Base-by-base conservation (phyloP, 805 yeast genomes). In the Starmerella geochares region DNA sequence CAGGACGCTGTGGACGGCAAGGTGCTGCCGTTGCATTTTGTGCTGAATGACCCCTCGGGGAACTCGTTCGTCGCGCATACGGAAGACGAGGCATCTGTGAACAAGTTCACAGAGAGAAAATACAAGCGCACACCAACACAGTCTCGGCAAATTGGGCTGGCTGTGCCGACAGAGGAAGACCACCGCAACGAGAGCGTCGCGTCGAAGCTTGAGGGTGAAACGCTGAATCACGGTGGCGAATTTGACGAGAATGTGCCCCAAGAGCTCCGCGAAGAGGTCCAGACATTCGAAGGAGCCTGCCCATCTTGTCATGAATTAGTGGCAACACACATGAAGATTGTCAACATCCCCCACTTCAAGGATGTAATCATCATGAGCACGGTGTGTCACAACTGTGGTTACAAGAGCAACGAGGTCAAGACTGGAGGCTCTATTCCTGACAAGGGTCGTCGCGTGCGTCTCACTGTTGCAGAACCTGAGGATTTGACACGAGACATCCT, bases 321-420 rank as follows among this genome's bases (percentile, higher is more conserved):
- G 66, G 85, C 79, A 49, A 92, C 99, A 2, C 94, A 88, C 64
- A 92, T 92, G 99, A 92, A 92, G 71, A 78, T 87, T 33, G 95
- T 92, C 20, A 81, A 86, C 65, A 92, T 92, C 58, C 99, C 99
- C 19, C 97, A 92, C 69, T 92, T 92, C 76, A 88, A 90, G 69
- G 97, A 92, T 58, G 99, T 92, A 36, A 83, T 92, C 52, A 78
- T 92, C 60, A 92, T 92, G 98, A 83, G 94, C 44, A 92, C 98
- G 0, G 80, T 78, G 1, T 92, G 99, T 70, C 88, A 81, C 28
- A 69, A 77, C 55, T 92, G 99, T 70, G 98, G 97, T 32, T 92
- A 84, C 69, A 90, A 86, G 70, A 85, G 95, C 16, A 92, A 92
- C 65, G 99, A 92, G 67, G 98, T 92, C 56, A 92, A 90, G 70